Conservation (phyloP, 495 filamentous ascomycete species). For the Xylaria bambusicola region DNA sequence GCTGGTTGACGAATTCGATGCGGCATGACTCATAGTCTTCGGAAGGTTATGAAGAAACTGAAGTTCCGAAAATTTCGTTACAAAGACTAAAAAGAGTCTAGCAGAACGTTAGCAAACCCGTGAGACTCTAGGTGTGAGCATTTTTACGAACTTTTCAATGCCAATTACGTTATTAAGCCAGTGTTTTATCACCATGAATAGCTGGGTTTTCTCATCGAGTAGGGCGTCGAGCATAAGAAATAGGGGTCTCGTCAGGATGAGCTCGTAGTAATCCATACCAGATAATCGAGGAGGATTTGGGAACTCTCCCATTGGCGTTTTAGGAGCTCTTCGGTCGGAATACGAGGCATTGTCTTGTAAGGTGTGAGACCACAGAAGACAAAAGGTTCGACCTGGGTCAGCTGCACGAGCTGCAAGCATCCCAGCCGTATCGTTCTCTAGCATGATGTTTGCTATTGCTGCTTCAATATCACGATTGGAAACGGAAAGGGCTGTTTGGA, state of each 20-base stretch:
- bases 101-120: constrained; percentile 14
- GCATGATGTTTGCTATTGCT: constrained; percentile 73
- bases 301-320: constrained; percentile 51
- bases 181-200: constrained; percentile 71
- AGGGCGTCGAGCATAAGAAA: constrained; percentile 82
- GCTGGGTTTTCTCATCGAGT: constrained; percentile 68
- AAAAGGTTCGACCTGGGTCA: constrained; percentile 65
- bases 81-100: constrained; percentile 59
- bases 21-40: constrained; percentile 30
- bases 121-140: background rate
- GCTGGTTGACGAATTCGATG: constrained; percentile 22
- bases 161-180: constrained; percentile 79
- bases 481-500: constrained; percentile 64
- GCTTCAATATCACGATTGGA: constrained; percentile 69
- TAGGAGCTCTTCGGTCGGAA: constrained; percentile 49
- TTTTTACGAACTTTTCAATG: constrained; percentile 58
- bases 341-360: constrained; percentile 59
- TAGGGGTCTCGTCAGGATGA: constrained; percentile 79
- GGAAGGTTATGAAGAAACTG: constrained; percentile 51
- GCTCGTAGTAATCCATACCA: constrained; percentile 57
- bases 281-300: constrained; percentile 49
- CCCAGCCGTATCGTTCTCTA: constrained; percentile 52
- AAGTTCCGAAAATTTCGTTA: constrained; percentile 55
- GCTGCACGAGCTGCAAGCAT: constrained; percentile 54
- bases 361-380: constrained; percentile 78